These are phyloP conservation scores for Colletotrichum simmondsii DNA, from an alignment of 2,329 filamentous ascomycete species.

Conservation along the genomic window DNA sequence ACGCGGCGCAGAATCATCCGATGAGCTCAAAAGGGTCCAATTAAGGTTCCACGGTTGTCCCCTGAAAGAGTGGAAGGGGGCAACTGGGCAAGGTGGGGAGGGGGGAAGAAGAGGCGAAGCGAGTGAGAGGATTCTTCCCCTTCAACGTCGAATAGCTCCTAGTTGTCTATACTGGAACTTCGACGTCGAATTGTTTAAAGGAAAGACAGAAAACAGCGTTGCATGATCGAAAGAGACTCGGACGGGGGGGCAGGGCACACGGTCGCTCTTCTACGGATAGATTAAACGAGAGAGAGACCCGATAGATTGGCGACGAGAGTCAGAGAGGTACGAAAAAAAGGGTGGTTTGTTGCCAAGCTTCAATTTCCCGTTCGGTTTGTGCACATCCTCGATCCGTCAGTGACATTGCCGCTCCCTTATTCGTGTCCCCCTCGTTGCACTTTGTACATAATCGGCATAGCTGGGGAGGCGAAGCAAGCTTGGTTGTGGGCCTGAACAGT, in stretches of 20 bases:
- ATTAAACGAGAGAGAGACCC: neutral
- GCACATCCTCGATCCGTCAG: neutral
- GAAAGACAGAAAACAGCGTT: neutral
- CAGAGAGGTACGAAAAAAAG: neutral
- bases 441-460: slow-evolving; percentile 12
- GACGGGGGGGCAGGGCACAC: neutral
- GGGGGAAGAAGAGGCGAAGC: neutral
- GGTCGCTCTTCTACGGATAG: neutral
- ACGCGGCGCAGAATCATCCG: neutral
- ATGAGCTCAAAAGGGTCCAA: neutral
- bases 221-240: neutral
- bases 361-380: neutral
- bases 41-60: neutral
- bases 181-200: neutral
- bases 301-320: neutral
- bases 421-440: slow-evolving; percentile 13
- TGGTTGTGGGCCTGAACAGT: slow-evolving; percentile 10
- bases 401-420: slow-evolving; percentile 3
- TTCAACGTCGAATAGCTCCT: neutral
- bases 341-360: neutral
- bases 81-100: neutral
- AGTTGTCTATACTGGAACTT: neutral
- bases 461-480: slow-evolving; percentile 17
- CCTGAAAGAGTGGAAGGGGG: neutral
- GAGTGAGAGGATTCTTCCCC: neutral